Base-by-base conservation (phyloP, 192 early-diverging fungal genomes). In the Geranomyces variabilis region DNA sequence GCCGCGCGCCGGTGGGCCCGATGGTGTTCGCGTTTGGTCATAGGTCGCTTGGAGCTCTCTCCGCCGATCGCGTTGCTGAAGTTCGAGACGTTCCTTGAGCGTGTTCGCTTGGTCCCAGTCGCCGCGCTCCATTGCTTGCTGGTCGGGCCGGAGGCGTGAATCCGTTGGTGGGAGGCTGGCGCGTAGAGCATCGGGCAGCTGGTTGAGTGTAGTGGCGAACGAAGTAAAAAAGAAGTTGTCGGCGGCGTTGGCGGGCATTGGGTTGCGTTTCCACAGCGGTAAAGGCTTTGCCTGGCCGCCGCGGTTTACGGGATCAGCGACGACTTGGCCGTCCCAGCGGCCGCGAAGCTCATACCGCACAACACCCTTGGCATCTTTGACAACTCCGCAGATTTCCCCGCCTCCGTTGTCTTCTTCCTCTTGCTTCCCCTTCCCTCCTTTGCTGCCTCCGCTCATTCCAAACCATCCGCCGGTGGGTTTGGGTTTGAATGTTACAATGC, bases 41-140 rank as follows among this genome's bases (percentile, higher is more conserved):
- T 84, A 90, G 7, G 72, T 67, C n/a, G 73, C 83, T 43, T 91
- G 87, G 57, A 91, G 73, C 0, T 74, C 59, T 29, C 81, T 79
- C 7, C 92, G 76, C 15, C 86, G 86, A 19, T 79, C 80, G 7
- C 93, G 79, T 77, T 96, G 94, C 77, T 86, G 86, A 47, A 89
- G 83, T 76, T 96, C 93, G 22, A 93, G 75, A 0, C 85, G 71
- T 21, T 89, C 88, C 72, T 96, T 96, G 62, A 88, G 83, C 4
- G 71, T 74, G 57, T 87, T 87, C 12, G 94, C 93, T 9, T 83
- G n/a, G 60, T 94, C 90, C 73, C 92, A 96, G 63, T 89, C 81
- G 14, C 90, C 92, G 31, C 79, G 83, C 73, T 96, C 94, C 92
- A 96, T 91, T 0, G 91, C 91, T 2, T 87, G 76, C 80, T 96